Base-by-base conservation (phyloP, 805 yeast genomes). In the Lipomyces oligophaga region DNA sequence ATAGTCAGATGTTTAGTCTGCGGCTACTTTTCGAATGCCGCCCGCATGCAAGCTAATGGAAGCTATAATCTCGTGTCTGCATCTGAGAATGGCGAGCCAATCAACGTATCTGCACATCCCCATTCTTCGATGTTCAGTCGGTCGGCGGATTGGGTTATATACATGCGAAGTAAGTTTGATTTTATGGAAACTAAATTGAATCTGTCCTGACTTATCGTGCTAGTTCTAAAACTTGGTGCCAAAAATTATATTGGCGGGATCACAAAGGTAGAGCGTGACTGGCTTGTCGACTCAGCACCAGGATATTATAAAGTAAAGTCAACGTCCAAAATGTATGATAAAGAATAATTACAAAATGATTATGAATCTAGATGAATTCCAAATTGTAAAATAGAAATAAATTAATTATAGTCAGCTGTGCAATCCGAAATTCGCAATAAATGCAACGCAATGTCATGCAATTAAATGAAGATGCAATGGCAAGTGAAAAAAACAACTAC, bases 11-110 rank as follows among this genome's bases (percentile, higher is more conserved):
- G 61, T 37, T 33, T 58, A 4, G 35, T 32, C 3, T 22, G 37
- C 24, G 62, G 56, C 8, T 54, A 39, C 26, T 52, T 54, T 24
- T 19, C 47, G 10, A 43, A 58, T 11, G 56, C 47, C 1, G 62
- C 57, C 3, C 31, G 33, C 13, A 37, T 45, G 52, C 51, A 52
- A 18, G 41, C 54, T 0, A 59, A 54, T 26, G 60, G 60, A 3
- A 44, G 49, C 13, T 37, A 43, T 15, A 22, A 25, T 20, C 54
- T 56, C 7, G 49, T 48, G 27, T 38, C 27, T 19, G 47, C 16
- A 2, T 10, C 18, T 5, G 27, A 7, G 5, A 7, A 8, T 26
- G 31, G 13, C 21, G 13, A 7, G 11, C 11, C 6, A 5, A 5
- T 6, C n/a, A 34, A 19, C 2, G 59, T 52, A 10, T 57, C 52